Conservation (phyloP, 2,329 filamentous ascomycete species). For the Dactylella cylindrospora region DNA sequence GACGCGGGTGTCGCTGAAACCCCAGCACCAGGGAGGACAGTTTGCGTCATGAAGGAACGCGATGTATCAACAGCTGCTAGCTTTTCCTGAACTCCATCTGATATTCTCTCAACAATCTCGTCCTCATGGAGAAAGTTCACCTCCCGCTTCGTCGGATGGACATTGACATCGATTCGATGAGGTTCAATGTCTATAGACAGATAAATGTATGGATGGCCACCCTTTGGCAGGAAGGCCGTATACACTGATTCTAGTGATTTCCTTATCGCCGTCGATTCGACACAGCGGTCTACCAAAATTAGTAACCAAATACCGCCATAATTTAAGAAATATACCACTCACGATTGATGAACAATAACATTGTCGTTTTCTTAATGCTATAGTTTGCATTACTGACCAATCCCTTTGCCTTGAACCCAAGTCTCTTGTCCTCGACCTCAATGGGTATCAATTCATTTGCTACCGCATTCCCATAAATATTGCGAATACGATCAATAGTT, state of each 20-base stretch:
- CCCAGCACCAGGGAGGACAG: slow-evolving; percentile 70
- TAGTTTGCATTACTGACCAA: slow-evolving; percentile 93
- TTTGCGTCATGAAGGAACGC: slow-evolving; percentile 91
- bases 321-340: not conserved
- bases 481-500: slow-evolving; percentile 79
- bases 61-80: slow-evolving; percentile 88
- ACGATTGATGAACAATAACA: slow-evolving; percentile 91
- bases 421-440: slow-evolving; percentile 68
- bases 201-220: slow-evolving; percentile 90
- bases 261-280: slow-evolving; percentile 84
- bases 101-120: slow-evolving; percentile 86
- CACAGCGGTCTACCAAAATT: slow-evolving; percentile 64
- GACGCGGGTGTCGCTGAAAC: slow-evolving; percentile 49
- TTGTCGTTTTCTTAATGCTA: slow-evolving; percentile 80
- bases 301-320: slow-evolving; percentile 8
- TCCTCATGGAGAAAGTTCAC: slow-evolving; percentile 98
- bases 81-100: slow-evolving; percentile 73
- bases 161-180: slow-evolving; percentile 89
- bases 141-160: slow-evolving; percentile 94
- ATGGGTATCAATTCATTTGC: slow-evolving; percentile 87
- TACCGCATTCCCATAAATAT: slow-evolving; percentile 79
- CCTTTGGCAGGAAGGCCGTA: slow-evolving; percentile 82
- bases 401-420: slow-evolving; percentile 80
- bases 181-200: slow-evolving; percentile 91
- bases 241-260: slow-evolving; percentile 92